Evolutionary conservation across 345 rosid species (phyloP).

Genomic region (Toxicodendron radicans): DNA sequence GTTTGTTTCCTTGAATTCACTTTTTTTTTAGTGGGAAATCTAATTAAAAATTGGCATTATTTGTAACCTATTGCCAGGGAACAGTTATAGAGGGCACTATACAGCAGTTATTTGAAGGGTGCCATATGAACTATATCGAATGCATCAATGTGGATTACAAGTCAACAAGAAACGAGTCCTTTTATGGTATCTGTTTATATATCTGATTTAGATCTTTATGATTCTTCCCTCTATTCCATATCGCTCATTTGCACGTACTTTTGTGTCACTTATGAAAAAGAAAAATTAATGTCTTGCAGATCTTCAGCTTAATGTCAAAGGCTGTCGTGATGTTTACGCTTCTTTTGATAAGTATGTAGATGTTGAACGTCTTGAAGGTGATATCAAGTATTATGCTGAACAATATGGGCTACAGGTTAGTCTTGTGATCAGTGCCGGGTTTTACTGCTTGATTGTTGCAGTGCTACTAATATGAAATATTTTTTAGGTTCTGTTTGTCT

Average conservation of each 20-base stretch:
- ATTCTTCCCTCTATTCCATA: not conserved
- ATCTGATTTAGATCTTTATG: not conserved
- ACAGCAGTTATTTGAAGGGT: conserved; percentile 96
- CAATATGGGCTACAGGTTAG: conserved; percentile 90
- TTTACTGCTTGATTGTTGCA: not conserved
- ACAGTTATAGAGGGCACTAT: conserved; percentile 98
- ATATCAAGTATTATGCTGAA: conserved; percentile 92
- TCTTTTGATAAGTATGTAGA: conserved; percentile 98
- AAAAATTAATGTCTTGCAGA: conserved; percentile 35
- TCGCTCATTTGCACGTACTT: conserved; percentile 18
- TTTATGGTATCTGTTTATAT: conserved; percentile 64
- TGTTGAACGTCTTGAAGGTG: conserved; percentile 97
- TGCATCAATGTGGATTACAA: conserved; percentile 95
- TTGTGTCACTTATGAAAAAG: conserved; percentile 8
- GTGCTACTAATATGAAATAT: not conserved
- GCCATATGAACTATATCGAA: conserved; percentile 89
- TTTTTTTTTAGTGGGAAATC: not conserved
- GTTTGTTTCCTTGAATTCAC: not conserved
- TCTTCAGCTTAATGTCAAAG: conserved; percentile 98
- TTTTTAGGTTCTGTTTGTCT: not conserved
- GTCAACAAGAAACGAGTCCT: conserved; percentile 93
- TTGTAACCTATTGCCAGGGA: conserved; percentile 49
- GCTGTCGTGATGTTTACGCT: conserved; percentile 93
- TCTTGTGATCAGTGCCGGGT: not conserved
- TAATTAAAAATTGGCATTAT: not conserved